Conservation (phyloP, 2,329 filamentous ascomycete genomes). For the Diplocarpon mali region DNA sequence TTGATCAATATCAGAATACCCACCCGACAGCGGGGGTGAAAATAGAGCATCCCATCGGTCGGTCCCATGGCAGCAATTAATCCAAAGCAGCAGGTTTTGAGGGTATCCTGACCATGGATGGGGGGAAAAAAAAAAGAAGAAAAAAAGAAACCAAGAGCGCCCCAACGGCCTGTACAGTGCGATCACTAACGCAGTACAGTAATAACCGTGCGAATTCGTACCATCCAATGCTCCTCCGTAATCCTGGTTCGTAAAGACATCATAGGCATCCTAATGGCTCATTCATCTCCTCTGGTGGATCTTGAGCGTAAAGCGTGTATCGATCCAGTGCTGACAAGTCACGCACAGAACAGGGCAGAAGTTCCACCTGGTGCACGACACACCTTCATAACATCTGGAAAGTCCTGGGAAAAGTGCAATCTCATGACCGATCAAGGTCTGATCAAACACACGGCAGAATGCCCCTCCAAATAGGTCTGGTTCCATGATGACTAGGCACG, state of each 20-base stretch:
- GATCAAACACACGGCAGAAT: slow-evolving; percentile 13
- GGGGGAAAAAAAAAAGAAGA: slow-evolving; percentile 11
- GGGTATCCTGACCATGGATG: slow-evolving; percentile 14
- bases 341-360: slow-evolving; percentile 10
- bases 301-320: slow-evolving; percentile 14
- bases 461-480: slow-evolving; percentile 16
- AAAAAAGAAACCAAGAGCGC: slow-evolving; percentile 19
- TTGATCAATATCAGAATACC: slow-evolving; percentile 8
- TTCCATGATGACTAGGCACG: slow-evolving; percentile 14
- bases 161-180: slow-evolving; percentile 25
- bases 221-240: slow-evolving; percentile 15
- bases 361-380: slow-evolving; percentile 13
- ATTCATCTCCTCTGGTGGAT: slow-evolving; percentile 14
- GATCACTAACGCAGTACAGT: slow-evolving; percentile 26
- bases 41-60: slow-evolving; percentile 7
- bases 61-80: slow-evolving; percentile 15
- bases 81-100: slow-evolving; percentile 26
- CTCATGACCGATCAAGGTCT: slow-evolving; percentile 14
- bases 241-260: slow-evolving; percentile 22
- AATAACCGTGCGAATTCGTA: slow-evolving; percentile 13
- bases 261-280: slow-evolving; percentile 16
- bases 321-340: slow-evolving; percentile 12
- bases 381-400: slow-evolving; percentile 14
- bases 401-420: slow-evolving; percentile 14
- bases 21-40: slow-evolving; percentile 6